Base-by-base conservation (phyloP, 257 asterid species). In the Ehretia macrophylla region DNA sequence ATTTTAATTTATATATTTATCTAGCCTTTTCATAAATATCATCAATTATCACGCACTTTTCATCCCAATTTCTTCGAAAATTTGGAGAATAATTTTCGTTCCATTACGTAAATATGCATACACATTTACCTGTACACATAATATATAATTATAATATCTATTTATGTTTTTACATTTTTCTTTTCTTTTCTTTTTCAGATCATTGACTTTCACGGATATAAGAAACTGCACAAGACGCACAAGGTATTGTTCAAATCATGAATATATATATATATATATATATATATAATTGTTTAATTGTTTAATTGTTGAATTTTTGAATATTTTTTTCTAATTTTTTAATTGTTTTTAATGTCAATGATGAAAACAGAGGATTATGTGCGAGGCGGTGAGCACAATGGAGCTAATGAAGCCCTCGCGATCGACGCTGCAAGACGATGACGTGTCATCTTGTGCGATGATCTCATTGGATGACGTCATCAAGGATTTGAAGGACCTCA, bases 381-480 rank as follows among this genome's bases (percentile, higher is more conserved):
- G 48, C 10, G 86, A 85, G 10, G 75, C 71, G 14, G 79, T 85
- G 59, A 54, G 70, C 23, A 27, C 83, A 9, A 67, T 85, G 60
- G 84, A 81, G 58, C 67, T 83, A 56, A 73, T 76, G 80, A 82
- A 81, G 53, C 77, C 79, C 14, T 50, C 56, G 48, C 89, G 89
- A 49, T 85, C 92, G 52, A 87, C 92, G 27, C 46, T 77, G 50
- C 65, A 55, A 18, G 77, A 72, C 75, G 60, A 59, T 58, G 68
- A 51, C 69, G 71, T 81, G 1, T 79, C 92, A 4, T 76, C 75
- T 0, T 74, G 55, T 17, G 87, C 84, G 10, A 11, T 63, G 53
- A 46, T 81, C 45, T 32, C 79, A 12, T 59, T 82, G 51, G 59
- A 77, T 40, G 87, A 76, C 48, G 89, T 77, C 56, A 67, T 69